Evolutionary conservation across 108 stramenopile genomes (phyloP), one percentile per base, ranked within the genome.

Genomic region (Nitzschia putrida): DNA sequence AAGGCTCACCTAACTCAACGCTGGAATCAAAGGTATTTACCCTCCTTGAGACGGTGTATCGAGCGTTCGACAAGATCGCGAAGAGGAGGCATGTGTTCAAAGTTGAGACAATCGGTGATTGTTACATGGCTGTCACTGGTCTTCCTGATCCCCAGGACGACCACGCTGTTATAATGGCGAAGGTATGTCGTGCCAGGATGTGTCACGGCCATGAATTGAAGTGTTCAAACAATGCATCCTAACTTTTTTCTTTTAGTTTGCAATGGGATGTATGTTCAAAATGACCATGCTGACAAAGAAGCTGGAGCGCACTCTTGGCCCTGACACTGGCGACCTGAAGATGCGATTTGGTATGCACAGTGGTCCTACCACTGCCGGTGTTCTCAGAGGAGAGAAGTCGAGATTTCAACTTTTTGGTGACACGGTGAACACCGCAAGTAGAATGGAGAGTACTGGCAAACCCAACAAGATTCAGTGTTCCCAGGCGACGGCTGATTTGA

Each of bases 341-440:
- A 73, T 85, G 58, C 47, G 84, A 47, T 61, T 82, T 45, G 84
- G 84, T 5, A 55, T 85, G 7, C 77, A 85, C 53, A 58, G 54
- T 34, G 84, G 84, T 0, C 60, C 76, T 10, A 66, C 72, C 3
- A 82, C 76, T 8, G 81, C 84, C 14, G 84, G 84, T 38, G 76
- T 85, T 12, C 69, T 85, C 8, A 67, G 79, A 22, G 84, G 84
- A 11, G 55, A 77, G 9, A 80, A 77, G 23, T 26, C 77, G n/a
- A 43, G 84, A 50, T 85, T 85, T 51, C 74, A 85, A 13, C 29
- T 85, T 16, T 85, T 85, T 53, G 84, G 84, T 0, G 84, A 85
- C 34, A 81, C 84, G 5, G 80, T 66, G 12, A 63, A 63, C 21
- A 63, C 61, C 8, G 61, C 61, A n/a, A 39, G 38, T 47, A 18